Base-by-base conservation (phyloP, 208 protist species). In the Willaertia magna region DNA sequence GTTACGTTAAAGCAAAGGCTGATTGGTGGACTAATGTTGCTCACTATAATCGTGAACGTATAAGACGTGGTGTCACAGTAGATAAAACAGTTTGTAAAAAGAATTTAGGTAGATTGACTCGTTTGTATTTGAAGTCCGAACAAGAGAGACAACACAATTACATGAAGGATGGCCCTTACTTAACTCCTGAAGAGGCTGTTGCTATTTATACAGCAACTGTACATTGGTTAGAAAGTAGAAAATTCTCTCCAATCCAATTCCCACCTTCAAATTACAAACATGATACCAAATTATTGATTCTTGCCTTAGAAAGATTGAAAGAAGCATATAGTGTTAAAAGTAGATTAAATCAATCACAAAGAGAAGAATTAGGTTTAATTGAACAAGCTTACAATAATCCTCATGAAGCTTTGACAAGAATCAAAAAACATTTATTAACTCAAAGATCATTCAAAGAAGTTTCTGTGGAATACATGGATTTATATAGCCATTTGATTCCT, bases 31-130 rank as follows among this genome's bases (percentile, higher is more conserved):
- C 98, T 16, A 97, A 98, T 81, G 95, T 97, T 0, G 94, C 98
- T 39, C 98, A 99, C 91, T 98, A 99, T 89, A 99, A 99, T 87
- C 93, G 99, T 46, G 97, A 99, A 89, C 94, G 98, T 75, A 99
- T 99, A 86, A 91, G 93, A 11, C 93, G 98, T 61, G 98, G 98
- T 51, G 97, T 97, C 67, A 99, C 98, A 44, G 98, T 99, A 9
- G 99, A 99, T 90, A 99, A 99, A 89, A 99, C 98, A 44, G 97
- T 99, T n/a, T 97, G 96, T 90, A 98, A 99, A 92, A 99, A 99
- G 93, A 99, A 99, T 90, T 92, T 99, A 1, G 99, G 98, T 52
- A 94, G 99, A 82, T 93, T 99, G 34, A 99, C 98, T 40, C 94
- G 99, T 46, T 94, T 99, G 26, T 99, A 97, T 88, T 91, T 99